These are phyloP conservation scores for Chlamydomonas sp. DNA, from an alignment of 139 green algal species.

Conservation along the genomic window DNA sequence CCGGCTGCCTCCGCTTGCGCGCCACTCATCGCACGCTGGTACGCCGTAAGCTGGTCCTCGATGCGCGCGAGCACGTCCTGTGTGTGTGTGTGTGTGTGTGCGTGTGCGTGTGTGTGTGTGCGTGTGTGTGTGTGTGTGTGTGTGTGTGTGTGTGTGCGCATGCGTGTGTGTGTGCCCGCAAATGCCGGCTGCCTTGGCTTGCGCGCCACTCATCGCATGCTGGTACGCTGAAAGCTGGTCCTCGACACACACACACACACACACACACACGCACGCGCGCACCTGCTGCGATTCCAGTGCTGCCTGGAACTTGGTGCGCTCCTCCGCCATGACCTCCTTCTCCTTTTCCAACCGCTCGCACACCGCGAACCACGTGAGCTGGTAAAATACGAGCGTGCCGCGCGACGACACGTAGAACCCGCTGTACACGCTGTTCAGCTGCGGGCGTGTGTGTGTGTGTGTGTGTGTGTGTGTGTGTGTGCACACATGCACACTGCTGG, in stretches of 20 bases:
- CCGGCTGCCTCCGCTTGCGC: constrained; percentile 28
- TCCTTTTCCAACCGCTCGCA: constrained; percentile 39
- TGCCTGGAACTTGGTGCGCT: constrained; percentile 26
- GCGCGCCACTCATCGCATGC: constrained; percentile 17
- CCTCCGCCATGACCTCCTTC: constrained; percentile 35
- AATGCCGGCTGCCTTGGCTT: constrained; percentile 26
- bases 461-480: too few species aligned
- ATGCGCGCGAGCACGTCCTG: constrained; percentile 33
- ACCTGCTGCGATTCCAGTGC: constrained; percentile 34
- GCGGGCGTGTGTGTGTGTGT: neutral
- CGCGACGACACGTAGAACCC: constrained; percentile 27
- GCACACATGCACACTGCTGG: too few species aligned
- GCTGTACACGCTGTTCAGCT: constrained; percentile 33
- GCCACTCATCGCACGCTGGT: constrained; percentile 19
- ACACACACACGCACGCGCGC: neutral
- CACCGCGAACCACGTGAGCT: constrained; percentile 45
- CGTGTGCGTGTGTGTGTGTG: constrained; percentile 1
- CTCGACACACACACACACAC: constrained; percentile 26
- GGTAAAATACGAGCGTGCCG: constrained; percentile 36
- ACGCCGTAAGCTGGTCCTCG: constrained; percentile 26
- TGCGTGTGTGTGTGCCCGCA: neutral
- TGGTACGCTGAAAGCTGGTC: constrained; percentile 25
- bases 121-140: neutral
- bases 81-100: neutral
- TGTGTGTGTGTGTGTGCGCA: neutral